A percentile compares a stretch with the other conserved stretches of the same genome.
Evolutionary conservation across 2,329 filamentous ascomycete species (phyloP).

Genomic region (Diaporthe longicolla): DNA sequence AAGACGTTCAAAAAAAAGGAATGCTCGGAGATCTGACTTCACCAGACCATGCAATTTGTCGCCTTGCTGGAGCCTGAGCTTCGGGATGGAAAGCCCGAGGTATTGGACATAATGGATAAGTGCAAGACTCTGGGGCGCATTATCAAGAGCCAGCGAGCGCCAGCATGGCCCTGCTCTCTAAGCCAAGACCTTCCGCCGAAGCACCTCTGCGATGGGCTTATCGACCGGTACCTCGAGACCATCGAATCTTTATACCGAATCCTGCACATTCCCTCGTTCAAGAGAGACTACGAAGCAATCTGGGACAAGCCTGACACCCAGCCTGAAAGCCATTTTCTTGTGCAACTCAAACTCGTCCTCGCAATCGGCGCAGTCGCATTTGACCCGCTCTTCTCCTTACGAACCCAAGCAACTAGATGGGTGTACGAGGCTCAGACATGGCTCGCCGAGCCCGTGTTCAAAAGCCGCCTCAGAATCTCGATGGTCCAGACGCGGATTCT

Average conservation of each 20-base stretch:
- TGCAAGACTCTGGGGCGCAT: constrained; percentile 58
- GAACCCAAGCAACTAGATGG: constrained; percentile 62
- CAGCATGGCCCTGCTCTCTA: constrained; percentile 52
- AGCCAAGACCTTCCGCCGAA: constrained; percentile 58
- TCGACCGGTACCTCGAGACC: constrained; percentile 68
- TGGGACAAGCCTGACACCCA: constrained; percentile 57
- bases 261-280: constrained; percentile 70
- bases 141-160: constrained; percentile 58
- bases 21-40: not conserved
- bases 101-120: constrained; percentile 51
- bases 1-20: too few species aligned
- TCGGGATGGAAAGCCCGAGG: constrained; percentile 3
- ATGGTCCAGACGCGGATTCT: constrained; percentile 68
- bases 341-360: constrained; percentile 69
- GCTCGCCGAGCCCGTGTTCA: constrained; percentile 62
- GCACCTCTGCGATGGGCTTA: constrained; percentile 63
- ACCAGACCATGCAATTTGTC: constrained; percentile 17
- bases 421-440: constrained; percentile 67
- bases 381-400: constrained; percentile 60
- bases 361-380: constrained; percentile 64
- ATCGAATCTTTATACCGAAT: constrained; percentile 71
- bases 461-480: constrained; percentile 62
- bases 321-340: constrained; percentile 59
- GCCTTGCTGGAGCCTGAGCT: constrained; percentile 16
- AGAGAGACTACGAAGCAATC: constrained; percentile 65